Base-by-base conservation (phyloP, 106 monocot genomes). In the Ottelia alismoides region DNA sequence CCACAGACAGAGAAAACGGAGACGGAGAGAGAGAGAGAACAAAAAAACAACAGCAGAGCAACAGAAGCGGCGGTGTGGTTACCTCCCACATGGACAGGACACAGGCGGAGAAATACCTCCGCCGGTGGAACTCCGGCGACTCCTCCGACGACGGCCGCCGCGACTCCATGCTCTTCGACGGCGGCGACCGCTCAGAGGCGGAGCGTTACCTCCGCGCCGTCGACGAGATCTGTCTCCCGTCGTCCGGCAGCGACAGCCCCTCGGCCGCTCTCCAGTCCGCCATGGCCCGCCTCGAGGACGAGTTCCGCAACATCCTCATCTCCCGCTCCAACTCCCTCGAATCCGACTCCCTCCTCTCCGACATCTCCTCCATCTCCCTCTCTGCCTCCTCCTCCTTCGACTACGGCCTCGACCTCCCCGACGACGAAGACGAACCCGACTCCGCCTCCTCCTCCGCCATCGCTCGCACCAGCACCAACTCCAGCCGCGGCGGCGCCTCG, bases 261-360 rank as follows among this genome's bases (percentile, higher is more conserved):
- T 17, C 51, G 45, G 20, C 27, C 82, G 46, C n/a, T n/a, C 53
- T 88, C 53, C 84, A 89, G 69, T 61, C 76, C 54, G 85, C 85
- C 55, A 85, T 96, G 89, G 82, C 79, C 18, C 70, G 81, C 24
- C 88, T 96, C 19, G 96, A 96, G 71, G 88, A 96, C 63, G 96
- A 96, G 76, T 89, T 96, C 69, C 78, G 89, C 11, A 63, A 85
- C 74, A 72, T 96, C 25, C 85, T 96, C 26, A 21, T 69, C 25
- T 54, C 81, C 14, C 71, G 79, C 12, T 65, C 73, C 16, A 73
- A 66, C 66, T 65, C 70, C n/a, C 24, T 85, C 26, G 94, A 89
- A 61, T 50, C 78, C 57, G 76, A 96, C 10, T 57, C 78, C 3
- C 65, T 62, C 22, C 45, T 84, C 27, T 48, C 78, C 49, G 81